phyloP scores from a whole-genome alignment of 2,329 filamentous ascomycete species.

The Colletotrichum simmondsii region DNA sequence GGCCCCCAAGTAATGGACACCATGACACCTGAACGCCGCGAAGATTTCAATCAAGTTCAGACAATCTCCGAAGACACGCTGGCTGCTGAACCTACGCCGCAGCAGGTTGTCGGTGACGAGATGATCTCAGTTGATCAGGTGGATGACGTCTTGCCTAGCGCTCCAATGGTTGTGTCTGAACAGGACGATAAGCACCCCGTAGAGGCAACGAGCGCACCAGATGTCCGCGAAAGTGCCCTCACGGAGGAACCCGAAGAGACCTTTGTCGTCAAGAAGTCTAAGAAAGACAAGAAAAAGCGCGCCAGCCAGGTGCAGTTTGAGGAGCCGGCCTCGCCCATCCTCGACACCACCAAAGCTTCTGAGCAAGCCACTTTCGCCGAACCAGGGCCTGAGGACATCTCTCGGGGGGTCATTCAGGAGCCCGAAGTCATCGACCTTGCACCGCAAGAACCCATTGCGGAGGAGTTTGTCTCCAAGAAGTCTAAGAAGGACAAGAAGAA shows the following conservation, averaged over 20 bases:
- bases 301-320: constrained; percentile 12
- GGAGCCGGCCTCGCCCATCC: neutral
- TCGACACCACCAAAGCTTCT: neutral
- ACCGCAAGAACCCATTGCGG: neutral
- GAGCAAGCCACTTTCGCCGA: neutral
- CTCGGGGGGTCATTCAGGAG: neutral
- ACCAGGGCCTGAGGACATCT: neutral
- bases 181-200: neutral
- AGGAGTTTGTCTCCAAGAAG: constrained; percentile 30
- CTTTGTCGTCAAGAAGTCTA: constrained; percentile 45
- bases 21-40: neutral
- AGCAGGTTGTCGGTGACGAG: neutral
- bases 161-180: neutral
- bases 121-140: neutral
- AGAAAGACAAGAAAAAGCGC: constrained; percentile 46
- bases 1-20: neutral
- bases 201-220: neutral
- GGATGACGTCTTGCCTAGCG: neutral
- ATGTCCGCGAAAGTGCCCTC: constrained; percentile 13
- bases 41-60: neutral
- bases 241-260: constrained; percentile 15
- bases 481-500: constrained; percentile 42
- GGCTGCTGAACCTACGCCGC: neutral
- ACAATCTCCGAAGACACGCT: neutral
- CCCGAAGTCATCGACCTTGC: neutral